Evolutionary conservation across 2,329 filamentous ascomycete species (phyloP), one percentile per base, ranked within the genome.

Genomic region (Aspergillus uvarum): DNA sequence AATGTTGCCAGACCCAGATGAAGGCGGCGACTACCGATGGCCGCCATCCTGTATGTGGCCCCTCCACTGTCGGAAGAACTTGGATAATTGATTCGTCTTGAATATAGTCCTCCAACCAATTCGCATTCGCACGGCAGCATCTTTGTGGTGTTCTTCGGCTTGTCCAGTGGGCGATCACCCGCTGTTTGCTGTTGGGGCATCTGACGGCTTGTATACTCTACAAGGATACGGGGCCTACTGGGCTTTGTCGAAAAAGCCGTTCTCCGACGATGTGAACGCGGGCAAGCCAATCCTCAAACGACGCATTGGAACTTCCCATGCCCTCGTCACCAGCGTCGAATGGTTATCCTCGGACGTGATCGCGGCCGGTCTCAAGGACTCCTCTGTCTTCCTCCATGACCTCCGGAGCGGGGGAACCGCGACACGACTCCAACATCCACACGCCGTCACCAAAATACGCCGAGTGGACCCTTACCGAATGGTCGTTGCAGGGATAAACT

Each of bases 131-230:
- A 68, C 67, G 3, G 60, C 65, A 32, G 63, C 67, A 19, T 72
- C 74, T 1, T 54, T 76, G 31, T 77, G 75, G 73, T 76, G 71
- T 53, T 76, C 75, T 3, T 70, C 75, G 1, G 61, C 76, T 2
- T 73, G 71, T 24, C 76, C 76, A 42, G 62, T 61, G 22, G 65
- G 68, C 4, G 60, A 65, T 16, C 70, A 63, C 16, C 65, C 71
- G 1, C 56, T 70, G 10, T 79, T 78, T 50, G 75, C 75, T 29
- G 65, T 78, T 32, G 76, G 76, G 4, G 74, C 74, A 4, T 76
- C 74, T 4, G 66, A 72, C 2, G 75, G 76, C 14, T 63, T 79
- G 10, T 63, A 74, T 50, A 74, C 70, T 2, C 59, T 77, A 5
- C 66, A 72, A 50, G 70, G 70, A 16, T 58, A 65, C 7, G 67